Evolutionary conservation across 75 land plant species (phyloP).

Genomic region (Larix kaempferi): DNA sequence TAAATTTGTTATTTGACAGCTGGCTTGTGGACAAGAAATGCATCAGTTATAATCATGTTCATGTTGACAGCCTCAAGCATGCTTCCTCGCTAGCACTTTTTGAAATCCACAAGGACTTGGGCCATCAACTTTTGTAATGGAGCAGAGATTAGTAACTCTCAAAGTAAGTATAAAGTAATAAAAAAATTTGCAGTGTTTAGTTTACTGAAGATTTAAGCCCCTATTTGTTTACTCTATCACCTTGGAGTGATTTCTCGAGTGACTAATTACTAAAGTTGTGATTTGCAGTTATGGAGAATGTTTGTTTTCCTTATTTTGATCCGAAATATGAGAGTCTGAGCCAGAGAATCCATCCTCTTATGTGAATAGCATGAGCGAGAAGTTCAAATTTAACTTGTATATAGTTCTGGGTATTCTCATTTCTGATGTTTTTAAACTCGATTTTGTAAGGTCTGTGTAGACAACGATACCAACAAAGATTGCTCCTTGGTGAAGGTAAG

Average conservation of each 20-base stretch:
- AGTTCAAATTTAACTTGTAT: background rate
- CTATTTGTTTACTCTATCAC: too few species aligned
- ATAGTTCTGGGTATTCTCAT: background rate
- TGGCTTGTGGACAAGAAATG: background rate
- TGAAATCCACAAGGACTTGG: background rate
- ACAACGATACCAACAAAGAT: conserved; percentile 43
- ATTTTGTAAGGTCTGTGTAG: conserved; percentile 64
- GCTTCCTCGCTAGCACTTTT: too few species aligned
- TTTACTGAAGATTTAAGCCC: background rate
- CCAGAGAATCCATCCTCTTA: conserved; percentile 78
- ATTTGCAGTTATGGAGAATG: conserved; percentile 16
- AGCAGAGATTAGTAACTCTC: background rate
- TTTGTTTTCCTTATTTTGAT: conserved; percentile 84
- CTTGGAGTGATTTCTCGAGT: background rate
- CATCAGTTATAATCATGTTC: background rate
- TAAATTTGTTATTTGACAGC: background rate
- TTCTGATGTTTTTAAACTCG: conserved; percentile 2
- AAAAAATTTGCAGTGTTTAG: background rate
- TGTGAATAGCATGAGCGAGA: conserved; percentile 24
- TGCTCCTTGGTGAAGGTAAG: conserved; percentile 67
- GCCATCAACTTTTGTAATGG: too few species aligned
- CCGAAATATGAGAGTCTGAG: conserved; percentile 83
- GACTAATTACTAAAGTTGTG: background rate
- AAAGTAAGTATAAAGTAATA: background rate
- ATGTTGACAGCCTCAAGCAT: background rate